phyloP scores from a whole-genome alignment of 257 asterid species.

The Solanum arcanum region DNA sequence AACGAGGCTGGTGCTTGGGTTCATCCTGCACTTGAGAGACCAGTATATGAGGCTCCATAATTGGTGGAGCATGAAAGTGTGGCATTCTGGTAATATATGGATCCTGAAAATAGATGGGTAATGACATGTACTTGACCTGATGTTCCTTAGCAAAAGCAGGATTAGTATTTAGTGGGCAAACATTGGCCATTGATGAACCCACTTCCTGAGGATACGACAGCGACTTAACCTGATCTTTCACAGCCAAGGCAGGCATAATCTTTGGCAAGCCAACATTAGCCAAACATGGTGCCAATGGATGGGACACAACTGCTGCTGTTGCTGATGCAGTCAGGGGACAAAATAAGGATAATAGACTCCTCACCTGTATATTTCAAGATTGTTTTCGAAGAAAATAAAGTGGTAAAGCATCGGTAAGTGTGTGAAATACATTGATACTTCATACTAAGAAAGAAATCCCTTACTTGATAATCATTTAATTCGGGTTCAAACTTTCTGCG shows the following conservation, averaged over 20 bases:
- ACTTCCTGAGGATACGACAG: not conserved
- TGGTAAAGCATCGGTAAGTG: not conserved
- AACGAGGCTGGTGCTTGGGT: slow-evolving; percentile 17
- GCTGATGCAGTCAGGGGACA: slow-evolving; percentile 29
- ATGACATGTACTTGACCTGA: slow-evolving; percentile 11
- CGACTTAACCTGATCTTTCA: slow-evolving; percentile 10
- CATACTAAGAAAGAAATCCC: not conserved
- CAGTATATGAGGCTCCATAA: slow-evolving; percentile 3
- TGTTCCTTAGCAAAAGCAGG: slow-evolving; percentile 12
- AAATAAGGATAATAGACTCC: slow-evolving; percentile 35
- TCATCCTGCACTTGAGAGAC: slow-evolving; percentile 7
- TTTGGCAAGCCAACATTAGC: not conserved
- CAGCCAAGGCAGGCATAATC: slow-evolving; percentile 14
- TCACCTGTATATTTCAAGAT: slow-evolving; percentile 30
- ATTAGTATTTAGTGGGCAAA: slow-evolving; percentile 2
- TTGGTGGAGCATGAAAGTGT: slow-evolving; percentile 8
- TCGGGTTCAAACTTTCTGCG: slow-evolving; percentile 63
- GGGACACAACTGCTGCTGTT: slow-evolving; percentile 7
- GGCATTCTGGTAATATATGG: slow-evolving; percentile 15
- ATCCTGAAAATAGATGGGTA: slow-evolving; percentile 6
- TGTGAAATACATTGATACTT: not conserved
- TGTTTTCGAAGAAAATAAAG: not conserved
- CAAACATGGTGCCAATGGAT: slow-evolving; percentile 5
- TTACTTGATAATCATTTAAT: slow-evolving; percentile 53
- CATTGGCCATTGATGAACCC: slow-evolving; percentile 1